A percentile compares a stretch with the other conserved stretches of the same genome.
Conservation (phyloP, 345 rosid genomes). For the Salix viminalis region DNA sequence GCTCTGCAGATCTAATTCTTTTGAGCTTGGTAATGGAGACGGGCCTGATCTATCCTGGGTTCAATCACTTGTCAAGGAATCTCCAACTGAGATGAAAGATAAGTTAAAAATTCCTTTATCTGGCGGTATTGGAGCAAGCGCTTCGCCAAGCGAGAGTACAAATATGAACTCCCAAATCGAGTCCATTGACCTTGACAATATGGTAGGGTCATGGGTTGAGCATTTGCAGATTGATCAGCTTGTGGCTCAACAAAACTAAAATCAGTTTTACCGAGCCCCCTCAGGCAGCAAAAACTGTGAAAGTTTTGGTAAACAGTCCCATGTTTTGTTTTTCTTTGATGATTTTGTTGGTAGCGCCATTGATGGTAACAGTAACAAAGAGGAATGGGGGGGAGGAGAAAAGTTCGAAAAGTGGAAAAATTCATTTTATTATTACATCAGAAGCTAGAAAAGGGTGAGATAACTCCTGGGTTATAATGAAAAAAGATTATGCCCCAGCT, state of each 20-base stretch:
- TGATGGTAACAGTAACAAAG: slow-evolving; percentile 28
- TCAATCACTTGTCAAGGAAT: slow-evolving; percentile 52
- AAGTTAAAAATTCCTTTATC: slow-evolving; percentile 29
- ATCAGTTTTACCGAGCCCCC: slow-evolving; percentile 19
- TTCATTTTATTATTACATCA: slow-evolving; percentile 42
- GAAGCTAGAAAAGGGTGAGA: slow-evolving; percentile 34
- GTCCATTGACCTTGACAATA: slow-evolving; percentile 62
- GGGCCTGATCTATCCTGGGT: slow-evolving; percentile 56
- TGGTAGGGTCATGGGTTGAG: slow-evolving; percentile 48
- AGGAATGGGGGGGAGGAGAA: slow-evolving; percentile 13
- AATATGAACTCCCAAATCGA: slow-evolving; percentile 36
- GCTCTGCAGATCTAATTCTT: slow-evolving; percentile 34
- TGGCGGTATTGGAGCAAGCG: neutral
- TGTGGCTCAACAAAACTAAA: slow-evolving; percentile 83
- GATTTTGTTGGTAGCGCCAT: slow-evolving; percentile 24
- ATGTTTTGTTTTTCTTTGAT: slow-evolving; percentile 9
- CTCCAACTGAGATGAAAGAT: slow-evolving; percentile 44
- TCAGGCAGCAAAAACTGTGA: slow-evolving; percentile 34
- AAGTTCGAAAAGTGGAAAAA: slow-evolving; percentile 20
- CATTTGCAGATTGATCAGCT: slow-evolving; percentile 46
- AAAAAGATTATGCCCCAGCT: slow-evolving; percentile 27
- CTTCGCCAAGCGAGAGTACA: slow-evolving; percentile 32
- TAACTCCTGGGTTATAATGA: slow-evolving; percentile 32
- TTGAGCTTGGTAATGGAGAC: slow-evolving; percentile 31
- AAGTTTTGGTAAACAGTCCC: slow-evolving; percentile 50